Evolutionary conservation across 306 rosid species (phyloP).

Genomic region (Begonia peltatifolia): DNA sequence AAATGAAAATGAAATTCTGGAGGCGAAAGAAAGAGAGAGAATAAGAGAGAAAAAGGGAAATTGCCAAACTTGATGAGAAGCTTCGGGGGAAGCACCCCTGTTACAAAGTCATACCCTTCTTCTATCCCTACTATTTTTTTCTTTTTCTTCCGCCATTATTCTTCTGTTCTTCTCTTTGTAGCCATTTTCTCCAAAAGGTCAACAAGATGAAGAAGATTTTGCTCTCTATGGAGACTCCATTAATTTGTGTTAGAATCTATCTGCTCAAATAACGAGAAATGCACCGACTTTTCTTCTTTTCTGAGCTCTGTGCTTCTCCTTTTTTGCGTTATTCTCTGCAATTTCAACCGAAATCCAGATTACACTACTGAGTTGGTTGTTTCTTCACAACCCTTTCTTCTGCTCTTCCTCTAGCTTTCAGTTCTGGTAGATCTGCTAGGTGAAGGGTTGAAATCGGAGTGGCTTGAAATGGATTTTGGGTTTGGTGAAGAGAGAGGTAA

Average conservation of each 20-base stretch:
- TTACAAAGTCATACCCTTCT: background rate
- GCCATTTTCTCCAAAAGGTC: background rate
- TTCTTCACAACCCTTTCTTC: no score
- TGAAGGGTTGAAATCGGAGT: no score
- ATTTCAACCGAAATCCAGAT: no score
- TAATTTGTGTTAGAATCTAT: background rate
- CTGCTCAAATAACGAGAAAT: background rate
- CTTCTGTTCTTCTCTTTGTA: background rate
- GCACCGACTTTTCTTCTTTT: conserved; percentile 1
- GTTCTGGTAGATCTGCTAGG: no score
- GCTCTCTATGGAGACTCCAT: background rate
- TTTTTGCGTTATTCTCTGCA: no score
- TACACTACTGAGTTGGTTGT: no score
- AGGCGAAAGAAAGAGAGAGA: no score
- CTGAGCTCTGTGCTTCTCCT: no score
- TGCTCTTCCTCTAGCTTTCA: no score
- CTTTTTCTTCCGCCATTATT: background rate
- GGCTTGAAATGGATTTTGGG: background rate
- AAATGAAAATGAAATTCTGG: background rate
- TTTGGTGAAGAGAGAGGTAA: conserved; percentile 8
- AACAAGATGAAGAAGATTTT: background rate
- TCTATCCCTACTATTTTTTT: background rate
- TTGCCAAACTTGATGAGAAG: background rate
- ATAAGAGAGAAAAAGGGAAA: background rate
- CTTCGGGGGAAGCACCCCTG: background rate